Conservation (phyloP, 2,329 filamentous ascomycete species). For the Monilinia fructicola region DNA sequence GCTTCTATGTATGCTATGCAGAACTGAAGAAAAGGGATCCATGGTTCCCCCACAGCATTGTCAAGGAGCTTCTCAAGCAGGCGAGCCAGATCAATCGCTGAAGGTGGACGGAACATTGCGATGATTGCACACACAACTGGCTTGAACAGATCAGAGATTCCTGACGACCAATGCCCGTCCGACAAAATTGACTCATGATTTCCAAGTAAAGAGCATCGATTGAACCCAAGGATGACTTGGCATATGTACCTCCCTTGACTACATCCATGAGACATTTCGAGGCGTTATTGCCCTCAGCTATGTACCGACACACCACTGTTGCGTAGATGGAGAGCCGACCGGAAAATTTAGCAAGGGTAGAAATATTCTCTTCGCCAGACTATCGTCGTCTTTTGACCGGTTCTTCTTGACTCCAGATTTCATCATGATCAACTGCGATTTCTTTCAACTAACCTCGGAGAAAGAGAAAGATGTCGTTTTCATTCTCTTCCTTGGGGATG, state of each 20-base stretch:
- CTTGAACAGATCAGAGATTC: neutral
- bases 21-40: neutral
- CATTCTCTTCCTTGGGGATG: neutral
- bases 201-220: neutral
- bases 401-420: neutral
- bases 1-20: neutral
- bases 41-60: neutral
- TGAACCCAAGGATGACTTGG: neutral
- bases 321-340: slow-evolving; percentile 37
- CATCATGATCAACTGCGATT: neutral
- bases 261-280: neutral
- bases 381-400: neutral
- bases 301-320: slow-evolving; percentile 30
- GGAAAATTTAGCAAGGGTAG: neutral
- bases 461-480: slow-evolving; percentile 9
- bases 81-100: neutral
- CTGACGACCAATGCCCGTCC: neutral
- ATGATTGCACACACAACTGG: neutral
- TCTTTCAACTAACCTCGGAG: neutral
- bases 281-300: slow-evolving; percentile 5
- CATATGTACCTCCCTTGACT: neutral
- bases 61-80: neutral
- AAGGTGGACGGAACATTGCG: neutral
- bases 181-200: neutral
- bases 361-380: neutral